phyloP scores from a whole-genome alignment of 306 rosid genomes.

The Cicer chorassanicum region DNA sequence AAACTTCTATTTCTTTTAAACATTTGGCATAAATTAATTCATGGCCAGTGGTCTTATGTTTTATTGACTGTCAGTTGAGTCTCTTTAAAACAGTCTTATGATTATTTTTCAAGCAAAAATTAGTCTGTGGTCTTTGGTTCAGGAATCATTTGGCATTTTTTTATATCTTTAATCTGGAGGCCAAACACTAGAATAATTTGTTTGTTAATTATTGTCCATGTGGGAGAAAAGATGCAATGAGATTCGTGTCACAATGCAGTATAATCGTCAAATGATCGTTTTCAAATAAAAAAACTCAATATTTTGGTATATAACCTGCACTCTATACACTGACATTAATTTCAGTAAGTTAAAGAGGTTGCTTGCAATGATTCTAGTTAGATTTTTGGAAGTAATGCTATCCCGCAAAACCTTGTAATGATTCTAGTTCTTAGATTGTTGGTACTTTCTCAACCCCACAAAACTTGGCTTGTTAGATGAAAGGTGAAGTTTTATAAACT shows the following conservation, averaged over 20 bases:
- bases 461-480: not conserved
- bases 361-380: conserved; percentile 10
- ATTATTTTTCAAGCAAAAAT: conserved; percentile 31
- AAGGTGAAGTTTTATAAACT: not conserved
- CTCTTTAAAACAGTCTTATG: conserved; percentile 22
- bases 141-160: conserved; percentile 12
- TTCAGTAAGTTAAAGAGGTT: conserved; percentile 31
- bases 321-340: conserved; percentile 30
- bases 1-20: conserved; percentile 33
- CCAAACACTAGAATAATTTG: conserved; percentile 4
- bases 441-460: not conserved
- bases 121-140: conserved; percentile 7
- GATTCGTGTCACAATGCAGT: not conserved
- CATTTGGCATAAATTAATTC: conserved; percentile 25
- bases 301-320: conserved; percentile 24
- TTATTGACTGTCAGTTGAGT: conserved; percentile 14
- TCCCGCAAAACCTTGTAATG: not conserved
- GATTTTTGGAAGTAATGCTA: not conserved
- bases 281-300: not conserved
- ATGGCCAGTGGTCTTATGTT: conserved; percentile 1
- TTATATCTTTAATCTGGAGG: conserved; percentile 7
- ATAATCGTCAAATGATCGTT: conserved; percentile 12
- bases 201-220: not conserved
- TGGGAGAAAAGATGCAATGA: conserved; percentile 17
- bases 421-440: not conserved